These are phyloP conservation scores for Talaromyces sp. DNA, from an alignment of 2,329 filamentous ascomycete species.

Conservation along the genomic window DNA sequence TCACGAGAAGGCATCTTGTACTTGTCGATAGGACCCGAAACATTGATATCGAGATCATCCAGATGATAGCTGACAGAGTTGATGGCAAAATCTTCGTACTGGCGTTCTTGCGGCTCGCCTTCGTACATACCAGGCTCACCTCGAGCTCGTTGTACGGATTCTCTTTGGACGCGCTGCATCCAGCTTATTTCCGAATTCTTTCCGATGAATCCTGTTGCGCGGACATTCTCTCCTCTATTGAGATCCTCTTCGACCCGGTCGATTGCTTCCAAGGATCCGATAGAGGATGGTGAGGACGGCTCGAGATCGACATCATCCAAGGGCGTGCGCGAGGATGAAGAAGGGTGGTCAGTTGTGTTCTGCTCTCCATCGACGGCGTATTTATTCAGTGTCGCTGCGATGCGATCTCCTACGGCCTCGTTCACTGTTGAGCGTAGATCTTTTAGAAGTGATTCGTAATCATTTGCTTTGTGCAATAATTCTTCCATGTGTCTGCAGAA, in stretches of 20 bases:
- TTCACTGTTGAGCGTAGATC: slow-evolving; percentile 34
- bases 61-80: slow-evolving; percentile 40
- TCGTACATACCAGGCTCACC: slow-evolving; percentile 29
- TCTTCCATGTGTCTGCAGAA: slow-evolving; percentile 32
- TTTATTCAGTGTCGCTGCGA: slow-evolving; percentile 37
- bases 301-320: slow-evolving; percentile 27
- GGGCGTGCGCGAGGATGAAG: slow-evolving; percentile 29
- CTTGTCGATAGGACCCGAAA: slow-evolving; percentile 36
- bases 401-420: slow-evolving; percentile 32
- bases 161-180: slow-evolving; percentile 41
- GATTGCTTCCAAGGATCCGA: slow-evolving; percentile 44
- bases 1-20: slow-evolving; percentile 42
- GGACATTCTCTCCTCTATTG: slow-evolving; percentile 34
- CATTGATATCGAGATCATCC: slow-evolving; percentile 43
- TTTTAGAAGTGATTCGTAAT: slow-evolving; percentile 40
- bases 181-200: slow-evolving; percentile 47
- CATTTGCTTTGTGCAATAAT: slow-evolving; percentile 30
- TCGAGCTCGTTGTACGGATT: slow-evolving; percentile 34
- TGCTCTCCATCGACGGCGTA: slow-evolving; percentile 25
- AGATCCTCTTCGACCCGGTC: slow-evolving; percentile 47
- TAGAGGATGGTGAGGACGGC: slow-evolving; percentile 30
- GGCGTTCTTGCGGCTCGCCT: slow-evolving; percentile 19
- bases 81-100: slow-evolving; percentile 33
- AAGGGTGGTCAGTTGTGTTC: slow-evolving; percentile 24
- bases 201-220: slow-evolving; percentile 44